phyloP scores from a whole-genome alignment of 257 asterid genomes.

The Galeopsis tetrahit region DNA sequence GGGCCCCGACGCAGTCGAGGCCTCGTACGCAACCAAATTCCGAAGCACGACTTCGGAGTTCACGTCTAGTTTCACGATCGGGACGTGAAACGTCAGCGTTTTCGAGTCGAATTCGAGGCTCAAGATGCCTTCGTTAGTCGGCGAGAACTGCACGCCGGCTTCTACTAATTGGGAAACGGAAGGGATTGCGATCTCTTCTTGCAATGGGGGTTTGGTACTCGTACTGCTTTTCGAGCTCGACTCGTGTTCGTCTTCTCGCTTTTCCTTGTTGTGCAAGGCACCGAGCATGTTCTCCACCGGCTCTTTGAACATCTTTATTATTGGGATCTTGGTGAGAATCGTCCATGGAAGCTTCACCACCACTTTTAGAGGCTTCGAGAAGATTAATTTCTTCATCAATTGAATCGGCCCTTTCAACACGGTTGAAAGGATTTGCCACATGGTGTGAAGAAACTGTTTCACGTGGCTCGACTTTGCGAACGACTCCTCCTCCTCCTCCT shows the following conservation, averaged over 20 bases:
- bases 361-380: conserved; percentile 44
- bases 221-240: background rate
- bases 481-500: background rate
- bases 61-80: conserved; percentile 37
- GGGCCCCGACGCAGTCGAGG: conserved; percentile 53
- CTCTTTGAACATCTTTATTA: conserved; percentile 32
- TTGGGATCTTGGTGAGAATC: conserved; percentile 43
- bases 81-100: conserved; percentile 35
- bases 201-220: conserved; percentile 42
- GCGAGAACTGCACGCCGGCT: conserved; percentile 39
- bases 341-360: conserved; percentile 50
- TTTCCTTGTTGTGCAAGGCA: conserved; percentile 10
- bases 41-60: conserved; percentile 42
- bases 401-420: conserved; percentile 33
- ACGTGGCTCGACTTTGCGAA: conserved; percentile 21
- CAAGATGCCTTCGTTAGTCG: conserved; percentile 36
- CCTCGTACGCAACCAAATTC: conserved; percentile 53
- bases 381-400: conserved; percentile 35
- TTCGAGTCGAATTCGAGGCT: conserved; percentile 35
- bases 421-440: conserved; percentile 39
- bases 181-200: conserved; percentile 50
- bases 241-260: conserved; percentile 26
- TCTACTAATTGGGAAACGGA: conserved; percentile 39
- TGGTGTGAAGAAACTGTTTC: background rate
- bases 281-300: conserved; percentile 41